These are phyloP conservation scores for Geotrichum restrictum DNA, from an alignment of 1,139 yeast genomes.

Conservation along the genomic window DNA sequence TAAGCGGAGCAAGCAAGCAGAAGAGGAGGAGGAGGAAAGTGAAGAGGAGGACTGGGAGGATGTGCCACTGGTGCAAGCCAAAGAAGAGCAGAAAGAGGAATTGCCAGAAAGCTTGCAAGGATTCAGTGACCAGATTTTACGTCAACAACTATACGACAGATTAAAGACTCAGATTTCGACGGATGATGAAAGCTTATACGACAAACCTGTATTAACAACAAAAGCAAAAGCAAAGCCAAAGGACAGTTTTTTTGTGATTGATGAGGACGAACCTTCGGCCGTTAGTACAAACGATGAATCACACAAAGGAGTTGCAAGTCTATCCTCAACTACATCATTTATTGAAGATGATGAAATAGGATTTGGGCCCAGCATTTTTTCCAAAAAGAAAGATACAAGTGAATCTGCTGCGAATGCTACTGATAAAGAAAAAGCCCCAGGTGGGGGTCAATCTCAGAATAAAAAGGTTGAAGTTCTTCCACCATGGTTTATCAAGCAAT, in stretches of 20 bases:
- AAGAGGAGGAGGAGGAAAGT: conserved; percentile 32
- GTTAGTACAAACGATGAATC: neutral
- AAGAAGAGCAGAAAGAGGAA: conserved; percentile 20
- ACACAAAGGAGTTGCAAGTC: no score
- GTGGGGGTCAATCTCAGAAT: neutral
- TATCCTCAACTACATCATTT: neutral
- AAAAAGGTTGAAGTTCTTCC: conserved; percentile 5
- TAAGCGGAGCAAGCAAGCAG: conserved; percentile 7
- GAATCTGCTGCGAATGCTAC: neutral
- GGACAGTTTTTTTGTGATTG: conserved; percentile 14
- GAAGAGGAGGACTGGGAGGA: conserved; percentile 60
- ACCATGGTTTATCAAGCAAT: conserved; percentile 13
- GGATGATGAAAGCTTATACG: neutral
- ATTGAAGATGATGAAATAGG: conserved; percentile 6
- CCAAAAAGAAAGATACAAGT: conserved; percentile 1
- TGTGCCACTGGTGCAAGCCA: conserved; percentile 38
- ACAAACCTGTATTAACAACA: neutral
- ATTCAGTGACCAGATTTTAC: conserved; percentile 30
- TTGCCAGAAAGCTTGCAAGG: conserved; percentile 29
- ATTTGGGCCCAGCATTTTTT: conserved; percentile 15
- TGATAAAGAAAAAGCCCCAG: neutral
- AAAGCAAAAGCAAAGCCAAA: conserved; percentile 1
- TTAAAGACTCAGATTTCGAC: conserved; percentile 20
- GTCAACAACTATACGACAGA: conserved; percentile 30
- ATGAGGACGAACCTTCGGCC: conserved; percentile 2